Conservation (phyloP, 1,284 basidiomycete genomes). For the Leccinum idahoense region DNA sequence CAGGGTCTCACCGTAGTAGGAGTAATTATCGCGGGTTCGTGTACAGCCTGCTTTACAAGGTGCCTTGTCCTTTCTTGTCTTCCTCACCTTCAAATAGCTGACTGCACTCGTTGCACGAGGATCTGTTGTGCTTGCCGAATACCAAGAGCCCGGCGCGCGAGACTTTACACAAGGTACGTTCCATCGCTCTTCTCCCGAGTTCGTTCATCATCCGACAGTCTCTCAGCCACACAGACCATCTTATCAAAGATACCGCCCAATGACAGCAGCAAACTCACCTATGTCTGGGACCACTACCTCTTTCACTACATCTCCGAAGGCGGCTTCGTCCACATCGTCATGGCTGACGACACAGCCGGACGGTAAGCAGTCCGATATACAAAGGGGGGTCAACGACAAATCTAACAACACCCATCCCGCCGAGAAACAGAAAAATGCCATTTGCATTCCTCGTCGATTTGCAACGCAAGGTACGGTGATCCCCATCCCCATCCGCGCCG, state of each 20-base stretch:
- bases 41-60: too few relatives aligned
- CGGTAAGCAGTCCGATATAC: conserved; percentile 42
- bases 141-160: conserved; percentile 63
- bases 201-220: conserved; percentile 3
- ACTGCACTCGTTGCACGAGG: conserved; percentile 86
- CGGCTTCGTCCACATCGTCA: conserved; percentile 85
- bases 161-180: conserved; percentile 78
- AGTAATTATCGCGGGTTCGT: too few relatives aligned
- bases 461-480: conserved; percentile 57
- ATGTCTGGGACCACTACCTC: conserved; percentile 93
- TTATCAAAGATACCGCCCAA: conserved; percentile 93
- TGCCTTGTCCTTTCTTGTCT: neutral
- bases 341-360: conserved; percentile 89
- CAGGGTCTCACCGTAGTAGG: too few relatives aligned
- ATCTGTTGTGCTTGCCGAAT: conserved; percentile 76
- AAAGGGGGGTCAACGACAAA: neutral
- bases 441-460: conserved; percentile 91
- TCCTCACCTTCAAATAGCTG: conserved; percentile 43
- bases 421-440: conserved; percentile 68
- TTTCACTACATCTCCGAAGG: conserved; percentile 94
- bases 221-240: conserved; percentile 81
- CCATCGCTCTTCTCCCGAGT: neutral
- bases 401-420: too few relatives aligned
- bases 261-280: conserved; percentile 84
- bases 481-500: neutral